Evolutionary conservation across 305 asterid genomes (phyloP).

Genomic region (Rubia peregrina): DNA sequence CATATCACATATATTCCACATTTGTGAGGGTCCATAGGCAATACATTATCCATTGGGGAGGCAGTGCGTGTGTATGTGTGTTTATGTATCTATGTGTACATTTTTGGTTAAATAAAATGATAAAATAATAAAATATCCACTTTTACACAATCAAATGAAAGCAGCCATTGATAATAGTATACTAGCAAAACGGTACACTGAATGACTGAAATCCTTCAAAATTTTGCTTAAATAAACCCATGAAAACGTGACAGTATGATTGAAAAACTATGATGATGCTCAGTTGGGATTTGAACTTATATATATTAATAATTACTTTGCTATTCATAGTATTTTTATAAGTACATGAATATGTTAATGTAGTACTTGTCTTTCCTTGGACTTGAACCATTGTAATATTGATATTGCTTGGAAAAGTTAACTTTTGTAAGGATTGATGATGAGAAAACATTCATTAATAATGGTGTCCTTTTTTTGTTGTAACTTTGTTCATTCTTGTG

Average conservation of each 20-base stretch:
- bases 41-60: no score
- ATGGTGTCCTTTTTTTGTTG: constrained; percentile 12
- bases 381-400: neutral
- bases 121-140: neutral
- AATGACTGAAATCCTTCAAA: neutral
- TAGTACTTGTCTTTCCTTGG: neutral
- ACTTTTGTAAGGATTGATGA: constrained; percentile 10
- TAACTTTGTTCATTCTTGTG: constrained; percentile 5
- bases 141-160: neutral
- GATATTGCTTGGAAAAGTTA: neutral
- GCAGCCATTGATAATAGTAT: neutral
- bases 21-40: no score
- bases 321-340: neutral
- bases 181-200: neutral
- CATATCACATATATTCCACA: no score
- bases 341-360: neutral
- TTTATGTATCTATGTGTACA: neutral
- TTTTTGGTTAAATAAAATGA: neutral
- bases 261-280: constrained; percentile 4
- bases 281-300: neutral
- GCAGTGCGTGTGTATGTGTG: no score
- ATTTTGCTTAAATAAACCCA: neutral
- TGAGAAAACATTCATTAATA: constrained; percentile 4
- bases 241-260: constrained; percentile 8
- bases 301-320: neutral